These are phyloP conservation scores for Neophaeococcomyces aloes DNA, from an alignment of 2,329 filamentous ascomycete genomes.

Conservation along the genomic window DNA sequence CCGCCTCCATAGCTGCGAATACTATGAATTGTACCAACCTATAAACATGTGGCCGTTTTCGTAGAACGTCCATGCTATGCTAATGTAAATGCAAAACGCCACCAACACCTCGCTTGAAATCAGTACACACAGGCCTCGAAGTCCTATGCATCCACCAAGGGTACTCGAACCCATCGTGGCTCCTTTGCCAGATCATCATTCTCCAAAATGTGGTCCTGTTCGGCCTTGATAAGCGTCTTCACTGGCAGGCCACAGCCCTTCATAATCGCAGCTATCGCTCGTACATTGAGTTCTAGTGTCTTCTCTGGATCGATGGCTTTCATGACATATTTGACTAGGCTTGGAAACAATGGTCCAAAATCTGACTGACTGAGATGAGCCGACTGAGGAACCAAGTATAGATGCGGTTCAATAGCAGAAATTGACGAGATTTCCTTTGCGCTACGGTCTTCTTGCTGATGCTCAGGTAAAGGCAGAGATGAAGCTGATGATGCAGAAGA, in stretches of 20 bases:
- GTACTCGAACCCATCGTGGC: slow-evolving; percentile 2
- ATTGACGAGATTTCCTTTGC: background rate
- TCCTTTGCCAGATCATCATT: slow-evolving; percentile 4
- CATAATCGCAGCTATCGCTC: slow-evolving; percentile 23
- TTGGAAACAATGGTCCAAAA: slow-evolving; percentile 73
- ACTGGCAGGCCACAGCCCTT: slow-evolving; percentile 14
- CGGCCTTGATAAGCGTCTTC: slow-evolving; percentile 3
- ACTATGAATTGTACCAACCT: too few species aligned
- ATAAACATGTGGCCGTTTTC: too few species aligned
- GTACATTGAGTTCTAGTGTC: slow-evolving; percentile 25
- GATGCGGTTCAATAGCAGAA: slow-evolving; percentile 43
- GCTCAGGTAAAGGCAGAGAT: slow-evolving; percentile 9
- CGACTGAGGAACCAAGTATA: slow-evolving; percentile 64
- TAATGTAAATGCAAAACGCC: too few species aligned
- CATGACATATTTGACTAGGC: slow-evolving; percentile 42
- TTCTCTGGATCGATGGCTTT: slow-evolving; percentile 33
- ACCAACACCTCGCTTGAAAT: too few species aligned
- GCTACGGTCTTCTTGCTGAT: slow-evolving; percentile 8
- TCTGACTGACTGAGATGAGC: slow-evolving; percentile 76
- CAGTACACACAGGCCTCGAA: too few species aligned
- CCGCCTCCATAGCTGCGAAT: slow-evolving; percentile 40
- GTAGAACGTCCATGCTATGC: too few species aligned
- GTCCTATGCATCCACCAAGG: background rate
- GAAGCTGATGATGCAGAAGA: slow-evolving; percentile 7
- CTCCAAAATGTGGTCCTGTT: background rate